A percentile compares a stretch with the other conserved stretches of the same genome.
phyloP scores from a whole-genome alignment of 1,284 basidiomycete species.

The Inonotus obliquus region DNA sequence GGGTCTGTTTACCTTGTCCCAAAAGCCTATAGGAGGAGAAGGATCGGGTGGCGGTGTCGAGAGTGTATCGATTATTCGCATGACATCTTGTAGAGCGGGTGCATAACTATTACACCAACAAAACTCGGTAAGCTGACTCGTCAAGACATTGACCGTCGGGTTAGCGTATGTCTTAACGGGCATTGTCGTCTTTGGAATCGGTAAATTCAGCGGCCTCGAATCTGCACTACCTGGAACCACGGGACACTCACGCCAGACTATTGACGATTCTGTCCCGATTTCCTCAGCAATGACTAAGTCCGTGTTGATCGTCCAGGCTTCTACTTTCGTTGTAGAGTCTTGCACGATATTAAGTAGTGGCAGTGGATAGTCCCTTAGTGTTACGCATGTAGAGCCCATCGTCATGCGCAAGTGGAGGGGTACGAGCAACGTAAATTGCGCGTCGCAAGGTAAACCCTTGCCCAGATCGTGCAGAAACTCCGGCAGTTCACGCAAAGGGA shows the following conservation, averaged over 20 bases:
- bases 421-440: slow-evolving; percentile 76
- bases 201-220: slow-evolving; percentile 54
- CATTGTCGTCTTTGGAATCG: slow-evolving; percentile 91
- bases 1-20: slow-evolving; percentile 68
- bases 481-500: slow-evolving; percentile 50
- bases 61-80: slow-evolving; percentile 80
- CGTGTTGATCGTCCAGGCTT: slow-evolving; percentile 66
- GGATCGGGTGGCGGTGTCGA: slow-evolving; percentile 79
- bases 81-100: slow-evolving; percentile 84
- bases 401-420: slow-evolving; percentile 80
- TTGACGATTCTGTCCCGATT: slow-evolving; percentile 66
- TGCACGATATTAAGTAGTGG: slow-evolving; percentile 61
- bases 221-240: slow-evolving; percentile 54
- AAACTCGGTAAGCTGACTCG: slow-evolving; percentile 68
- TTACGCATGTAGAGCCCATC: slow-evolving; percentile 56
- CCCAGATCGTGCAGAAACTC: slow-evolving; percentile 75
- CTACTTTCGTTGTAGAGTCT: slow-evolving; percentile 32
- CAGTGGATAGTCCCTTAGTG: slow-evolving; percentile 79
- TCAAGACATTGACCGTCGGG: slow-evolving; percentile 65
- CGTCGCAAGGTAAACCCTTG: slow-evolving; percentile 63
- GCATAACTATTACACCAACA: slow-evolving; percentile 91
- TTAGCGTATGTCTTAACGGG: slow-evolving; percentile 91
- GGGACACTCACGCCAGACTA: slow-evolving; percentile 68
- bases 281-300: slow-evolving; percentile 91
- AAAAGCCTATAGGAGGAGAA: slow-evolving; percentile 89